Conservation (phyloP, 345 rosid genomes). For the Cochlearia excelsa region DNA sequence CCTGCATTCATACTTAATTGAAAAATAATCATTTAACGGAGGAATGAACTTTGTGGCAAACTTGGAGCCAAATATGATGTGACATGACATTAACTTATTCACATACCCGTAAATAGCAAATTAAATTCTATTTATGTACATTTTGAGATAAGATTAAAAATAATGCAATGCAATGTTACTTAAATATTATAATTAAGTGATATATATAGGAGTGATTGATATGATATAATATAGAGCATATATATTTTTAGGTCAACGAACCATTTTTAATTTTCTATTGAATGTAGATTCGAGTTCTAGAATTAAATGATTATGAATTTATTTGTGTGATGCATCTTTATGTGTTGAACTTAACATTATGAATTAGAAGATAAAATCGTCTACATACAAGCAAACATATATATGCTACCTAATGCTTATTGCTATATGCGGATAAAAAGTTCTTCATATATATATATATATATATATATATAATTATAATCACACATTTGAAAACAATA, state of each 20-base stretch:
- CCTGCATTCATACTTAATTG: slow-evolving; percentile 74
- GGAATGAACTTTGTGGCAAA: slow-evolving; percentile 15
- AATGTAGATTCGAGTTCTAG: slow-evolving; percentile 10
- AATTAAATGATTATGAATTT: neutral
- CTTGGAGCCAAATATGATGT: slow-evolving; percentile 32
- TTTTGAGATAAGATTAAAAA: neutral
- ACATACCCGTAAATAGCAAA: slow-evolving; percentile 3
- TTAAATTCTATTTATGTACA: neutral
- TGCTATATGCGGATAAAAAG: neutral
- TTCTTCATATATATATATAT: too few species aligned
- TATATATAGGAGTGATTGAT: too few species aligned
- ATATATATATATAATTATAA: too few species aligned
- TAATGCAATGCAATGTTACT: neutral
- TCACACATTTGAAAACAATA: neutral
- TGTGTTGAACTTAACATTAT: too few species aligned
- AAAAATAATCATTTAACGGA: neutral
- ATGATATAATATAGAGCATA: too few species aligned
- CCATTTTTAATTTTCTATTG: too few species aligned
- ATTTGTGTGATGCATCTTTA: neutral
- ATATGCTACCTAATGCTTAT: neutral
- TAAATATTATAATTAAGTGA: too few species aligned
- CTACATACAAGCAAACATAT: neutral
- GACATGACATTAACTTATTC: slow-evolving; percentile 29
- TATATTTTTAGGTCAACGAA: too few species aligned
- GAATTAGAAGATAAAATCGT: too few species aligned